A percentile compares a stretch with the other conserved stretches of the same genome.
Evolutionary conservation across 345 rosid species (phyloP).

Genomic region (Heritiera littoralis): DNA sequence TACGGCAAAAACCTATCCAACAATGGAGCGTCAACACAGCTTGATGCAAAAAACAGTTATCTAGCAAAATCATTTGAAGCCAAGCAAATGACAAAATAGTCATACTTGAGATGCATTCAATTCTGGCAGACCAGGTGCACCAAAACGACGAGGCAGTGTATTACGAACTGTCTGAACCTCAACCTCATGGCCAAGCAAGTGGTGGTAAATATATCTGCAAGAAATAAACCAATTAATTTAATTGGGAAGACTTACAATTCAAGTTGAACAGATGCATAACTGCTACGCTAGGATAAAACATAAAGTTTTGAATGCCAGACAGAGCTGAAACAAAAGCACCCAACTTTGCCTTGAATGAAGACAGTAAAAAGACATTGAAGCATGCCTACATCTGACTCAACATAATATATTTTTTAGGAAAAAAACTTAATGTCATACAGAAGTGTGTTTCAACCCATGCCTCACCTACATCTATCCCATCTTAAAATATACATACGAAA

Average conservation of each 20-base stretch:
- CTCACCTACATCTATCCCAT: background rate
- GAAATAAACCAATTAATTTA: slow-evolving; percentile 9
- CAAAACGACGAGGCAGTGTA: slow-evolving; percentile 90
- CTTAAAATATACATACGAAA: background rate
- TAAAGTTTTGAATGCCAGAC: slow-evolving; percentile 1
- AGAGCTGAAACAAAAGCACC: background rate
- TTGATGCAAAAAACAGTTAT: background rate
- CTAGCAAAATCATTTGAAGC: background rate
- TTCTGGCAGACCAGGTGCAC: slow-evolving; percentile 99
- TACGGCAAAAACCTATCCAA: slow-evolving; percentile 83
- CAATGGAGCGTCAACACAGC: background rate
- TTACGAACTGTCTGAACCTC: slow-evolving; percentile 96
- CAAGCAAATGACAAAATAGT: background rate
- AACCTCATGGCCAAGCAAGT: slow-evolving; percentile 96
- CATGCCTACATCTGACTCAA: background rate
- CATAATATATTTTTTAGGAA: background rate
- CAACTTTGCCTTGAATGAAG: background rate
- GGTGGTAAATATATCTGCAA: slow-evolving; percentile 91
- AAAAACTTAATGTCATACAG: background rate
- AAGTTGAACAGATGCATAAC: background rate
- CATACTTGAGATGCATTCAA: slow-evolving; percentile 97
- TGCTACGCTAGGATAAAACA: background rate
- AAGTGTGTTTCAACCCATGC: background rate
- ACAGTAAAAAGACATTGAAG: background rate
- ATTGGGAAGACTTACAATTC: background rate